Evolutionary conservation across 2,329 filamentous ascomycete species (phyloP), one percentile per base, ranked within the genome.

Genomic region (Claviceps sp.): DNA sequence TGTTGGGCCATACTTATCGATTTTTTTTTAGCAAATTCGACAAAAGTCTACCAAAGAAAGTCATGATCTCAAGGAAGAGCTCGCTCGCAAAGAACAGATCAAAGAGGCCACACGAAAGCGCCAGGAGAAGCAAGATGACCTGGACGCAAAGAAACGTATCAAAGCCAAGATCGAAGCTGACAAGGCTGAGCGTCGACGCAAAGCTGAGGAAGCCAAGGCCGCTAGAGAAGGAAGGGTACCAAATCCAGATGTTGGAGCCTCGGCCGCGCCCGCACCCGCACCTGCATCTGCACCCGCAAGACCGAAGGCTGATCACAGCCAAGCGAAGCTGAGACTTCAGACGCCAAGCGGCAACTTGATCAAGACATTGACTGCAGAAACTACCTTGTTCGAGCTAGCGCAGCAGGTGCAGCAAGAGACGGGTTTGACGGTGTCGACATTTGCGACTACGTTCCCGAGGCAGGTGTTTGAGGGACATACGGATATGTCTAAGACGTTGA

Each of bases 131-230:
- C 72, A 79, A 43, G 88, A 85, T 16, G 93, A 97, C 50, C 67
- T 85, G 8, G 88, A 88, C 44, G 91, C 88, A 11, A 93, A 91
- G 74, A 87, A 85, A 68, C 81, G 86, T 38, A 91, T 96, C 66
- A 85, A 89, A 70, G 90, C 88, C 52, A 90, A 90, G 76, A 95
- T 98, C 57, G 90, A 93, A 59, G 90, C 86, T 14, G 90, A 97
- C 71, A 96, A 94, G 74, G 86, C 88, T 59, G 89, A 91, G 61
- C 82, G 93, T 50, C 83, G 86, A 57, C 77, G 85, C 57, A 95
- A 93, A 66, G 84, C 88, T 3, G 93, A 95, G 62, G 75, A 81
- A 52, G 86, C 88, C 60, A 95, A 91, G 71, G 90, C 90, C 0
- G 80, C 81, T 51, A 79, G 91, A n/a, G 87, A 89, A 58, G 90